Base-by-base conservation (phyloP, 1,284 basidiomycete genomes). In the Cutaneotrichosporon dermatis region DNA sequence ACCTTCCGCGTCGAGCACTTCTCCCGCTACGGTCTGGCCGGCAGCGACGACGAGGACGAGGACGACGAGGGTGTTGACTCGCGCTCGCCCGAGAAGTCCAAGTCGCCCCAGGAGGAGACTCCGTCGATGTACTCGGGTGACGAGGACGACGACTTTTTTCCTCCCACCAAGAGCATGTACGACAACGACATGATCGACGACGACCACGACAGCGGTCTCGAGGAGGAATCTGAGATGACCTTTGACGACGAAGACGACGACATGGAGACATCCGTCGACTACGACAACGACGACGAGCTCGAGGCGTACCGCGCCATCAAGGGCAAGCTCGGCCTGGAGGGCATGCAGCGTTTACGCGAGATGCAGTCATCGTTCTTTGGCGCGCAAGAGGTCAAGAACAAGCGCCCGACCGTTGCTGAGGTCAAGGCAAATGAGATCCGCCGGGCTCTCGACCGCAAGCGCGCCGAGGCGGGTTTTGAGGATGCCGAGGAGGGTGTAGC, bases 1-100 rank as follows among this genome's bases (percentile, higher is more conserved):
- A 88, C 86, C 42, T 99, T 99, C 80, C 85, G 83, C 36, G 95
- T 98, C 60, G 88, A 94, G 73, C 92, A 95, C 80, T 98, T 98
- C 68, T 79, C 72, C 49, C 62, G 79, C 63, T 79, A 81, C 58
- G 80, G 80, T 37, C 66, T 80, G 15, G 63, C 61, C 41, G 72
- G 69, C 35, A 68, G 72, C 10, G 69, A 73, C 46, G 76, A 78
- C 16, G 74, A 74, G 10, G 72, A 74, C 8, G 68, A 70, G 12
- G 66, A 66, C 3, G 67, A 67, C 16, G 57, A 63, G 39, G 56
- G 54, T 12, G 35, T 54, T 25, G 37, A 34, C 10, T 53, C 59
- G 1, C 54, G 60, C 6, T 61, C 60, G 6, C 65, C 61, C 16
- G 56, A 60, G 16, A 54, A 56, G 46, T 51, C 40, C 13, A 40